Conservation (phyloP, 73 alveolate genomes). For the Halteria grandinella region DNA sequence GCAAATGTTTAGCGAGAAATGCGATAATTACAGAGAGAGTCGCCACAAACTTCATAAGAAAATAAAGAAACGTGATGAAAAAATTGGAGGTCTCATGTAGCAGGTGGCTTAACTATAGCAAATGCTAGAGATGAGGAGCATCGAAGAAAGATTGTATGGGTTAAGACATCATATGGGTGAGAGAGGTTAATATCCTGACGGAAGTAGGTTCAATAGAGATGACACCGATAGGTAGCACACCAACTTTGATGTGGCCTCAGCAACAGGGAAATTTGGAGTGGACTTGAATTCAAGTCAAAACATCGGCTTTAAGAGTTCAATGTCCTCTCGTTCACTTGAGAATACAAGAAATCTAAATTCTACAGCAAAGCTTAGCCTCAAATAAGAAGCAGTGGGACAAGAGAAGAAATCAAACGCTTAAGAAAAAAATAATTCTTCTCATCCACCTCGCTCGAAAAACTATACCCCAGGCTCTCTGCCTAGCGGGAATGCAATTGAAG, state of each 20-base stretch:
- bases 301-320: neutral
- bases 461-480: conserved; percentile 48
- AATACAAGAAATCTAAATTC: conserved; percentile 48
- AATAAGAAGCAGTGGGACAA: conserved; percentile 30
- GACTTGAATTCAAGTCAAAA: conserved; percentile 1
- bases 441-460: conserved; percentile 20
- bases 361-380: conserved; percentile 21
- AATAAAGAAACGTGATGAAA: conserved; percentile 40
- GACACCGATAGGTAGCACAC: neutral
- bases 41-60: conserved; percentile 6
- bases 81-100: neutral
- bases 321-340: conserved; percentile 44
- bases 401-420: conserved; percentile 1
- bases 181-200: neutral
- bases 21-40: conserved; percentile 36
- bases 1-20: conserved; percentile 31
- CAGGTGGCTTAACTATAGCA: conserved; percentile 5
- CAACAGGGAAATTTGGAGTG: conserved; percentile 1
- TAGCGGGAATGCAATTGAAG: conserved; percentile 19
- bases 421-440: conserved; percentile 3
- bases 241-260: neutral
- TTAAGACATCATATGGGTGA: no score
- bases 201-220: neutral
- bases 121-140: no score
- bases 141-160: no score